These are phyloP conservation scores for Parmelia sp. DNA, from an alignment of 495 filamentous ascomycete genomes.

Conservation along the genomic window DNA sequence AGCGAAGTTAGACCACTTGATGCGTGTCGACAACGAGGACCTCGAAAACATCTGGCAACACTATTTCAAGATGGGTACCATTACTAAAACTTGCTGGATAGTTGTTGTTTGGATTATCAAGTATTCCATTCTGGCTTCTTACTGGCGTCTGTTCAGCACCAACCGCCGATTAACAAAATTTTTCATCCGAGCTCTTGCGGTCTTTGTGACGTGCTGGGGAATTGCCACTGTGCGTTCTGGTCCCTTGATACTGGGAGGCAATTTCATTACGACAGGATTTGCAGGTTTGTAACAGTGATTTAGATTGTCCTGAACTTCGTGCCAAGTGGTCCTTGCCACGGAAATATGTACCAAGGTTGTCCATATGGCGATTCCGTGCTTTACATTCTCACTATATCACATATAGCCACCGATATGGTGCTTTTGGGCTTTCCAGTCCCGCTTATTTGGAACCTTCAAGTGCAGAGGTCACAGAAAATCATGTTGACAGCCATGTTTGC, in stretches of 20 bases:
- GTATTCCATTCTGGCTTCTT: slow-evolving; percentile 37
- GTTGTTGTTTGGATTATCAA: slow-evolving; percentile 31
- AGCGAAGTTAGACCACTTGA: no score
- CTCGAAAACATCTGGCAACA: no score
- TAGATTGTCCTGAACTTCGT: slow-evolving; percentile 30
- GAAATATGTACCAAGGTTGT: no score
- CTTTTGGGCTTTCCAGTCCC: slow-evolving; percentile 39
- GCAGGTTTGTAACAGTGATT: background rate
- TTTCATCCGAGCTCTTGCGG: slow-evolving; percentile 31
- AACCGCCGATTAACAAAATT: slow-evolving; percentile 10
- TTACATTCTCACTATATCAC: slow-evolving; percentile 20
- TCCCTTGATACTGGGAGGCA: background rate
- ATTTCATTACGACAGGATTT: no score
- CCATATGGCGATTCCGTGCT: no score
- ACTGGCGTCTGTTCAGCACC: slow-evolving; percentile 36
- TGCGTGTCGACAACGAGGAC: no score
- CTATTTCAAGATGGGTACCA: background rate
- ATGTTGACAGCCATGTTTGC: slow-evolving; percentile 20
- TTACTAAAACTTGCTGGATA: slow-evolving; percentile 24
- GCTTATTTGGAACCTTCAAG: slow-evolving; percentile 35
- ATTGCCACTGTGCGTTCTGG: background rate
- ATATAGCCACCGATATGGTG: slow-evolving; percentile 34
- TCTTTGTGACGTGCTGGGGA: slow-evolving; percentile 21
- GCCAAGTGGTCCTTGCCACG: no score
- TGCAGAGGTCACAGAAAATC: slow-evolving; percentile 31